Conservation (phyloP, 495 filamentous ascomycete species). For the Penicillium silybi region DNA sequence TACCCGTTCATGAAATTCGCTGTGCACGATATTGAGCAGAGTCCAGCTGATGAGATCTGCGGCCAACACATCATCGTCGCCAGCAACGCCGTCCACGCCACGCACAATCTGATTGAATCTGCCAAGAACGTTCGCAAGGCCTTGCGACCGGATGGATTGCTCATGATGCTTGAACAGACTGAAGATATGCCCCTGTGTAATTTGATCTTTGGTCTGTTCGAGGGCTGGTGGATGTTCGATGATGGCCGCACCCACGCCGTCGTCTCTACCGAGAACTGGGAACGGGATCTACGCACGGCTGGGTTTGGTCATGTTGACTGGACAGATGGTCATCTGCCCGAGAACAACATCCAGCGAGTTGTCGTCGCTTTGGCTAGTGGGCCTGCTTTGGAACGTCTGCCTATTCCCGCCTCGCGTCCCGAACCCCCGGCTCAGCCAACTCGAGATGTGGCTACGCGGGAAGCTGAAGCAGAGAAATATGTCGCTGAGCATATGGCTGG, state of each 20-base stretch:
- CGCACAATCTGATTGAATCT: conserved; percentile 28
- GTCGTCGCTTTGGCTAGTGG: conserved; percentile 42
- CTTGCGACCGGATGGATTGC: conserved; percentile 37
- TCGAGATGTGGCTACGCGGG: conserved; percentile 13
- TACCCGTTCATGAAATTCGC: conserved; percentile 45
- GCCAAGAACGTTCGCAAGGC: conserved; percentile 27
- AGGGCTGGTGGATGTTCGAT: conserved; percentile 53
- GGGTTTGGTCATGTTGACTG: conserved; percentile 49
- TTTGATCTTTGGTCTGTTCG: conserved; percentile 46
- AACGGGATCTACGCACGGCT: conserved; percentile 29
- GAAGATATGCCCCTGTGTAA: conserved; percentile 26
- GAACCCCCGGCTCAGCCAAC: not conserved
- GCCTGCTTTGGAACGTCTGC: not conserved
- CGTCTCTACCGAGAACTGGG: conserved; percentile 31
- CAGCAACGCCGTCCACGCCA: conserved; percentile 50
- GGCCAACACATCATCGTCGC: conserved; percentile 46
- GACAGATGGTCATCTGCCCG: conserved; percentile 41
- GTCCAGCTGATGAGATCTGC: conserved; percentile 27
- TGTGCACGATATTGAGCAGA: conserved; percentile 45
- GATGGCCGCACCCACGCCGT: conserved; percentile 49
- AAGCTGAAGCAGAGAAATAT: conserved; percentile 30
- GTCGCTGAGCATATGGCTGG: conserved; percentile 19
- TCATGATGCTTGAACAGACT: conserved; percentile 37
- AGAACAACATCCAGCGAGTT: conserved; percentile 39
- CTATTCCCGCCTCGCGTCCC: not conserved